Evolutionary conservation across 441 rosid species (phyloP), one percentile per base, ranked within the genome.

Genomic region (Populus hybrid): DNA sequence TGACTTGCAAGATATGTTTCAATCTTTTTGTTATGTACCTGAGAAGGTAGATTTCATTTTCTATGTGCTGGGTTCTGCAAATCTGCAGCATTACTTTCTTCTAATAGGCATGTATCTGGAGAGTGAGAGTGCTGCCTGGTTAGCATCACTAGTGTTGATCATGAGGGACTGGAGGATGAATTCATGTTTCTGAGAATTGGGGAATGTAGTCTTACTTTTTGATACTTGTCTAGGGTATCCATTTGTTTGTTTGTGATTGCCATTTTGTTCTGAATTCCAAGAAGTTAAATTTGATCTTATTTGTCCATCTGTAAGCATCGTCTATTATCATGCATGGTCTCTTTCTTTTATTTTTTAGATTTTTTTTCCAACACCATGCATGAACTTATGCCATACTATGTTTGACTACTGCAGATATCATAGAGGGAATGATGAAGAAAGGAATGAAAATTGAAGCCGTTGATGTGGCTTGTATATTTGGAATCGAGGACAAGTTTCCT

Each of bases 401-500:
- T 70, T 73, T 46, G 34, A 69, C 71, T 76, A 42, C 76, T 50
- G 65, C 87, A 94, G 98, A 79, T 78, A 80, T 92, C 65, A 76
- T 91, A 72, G 87, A 84, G 74, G 78, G 76, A 79, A 82, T 85
- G 89, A 85, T 84, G 82, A 90, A 83, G 87, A 84, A 78, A 73
- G 88, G 88, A 68, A 77, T 79, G 86, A 84, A 82, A 77, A 75
- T 87, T 35, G 88, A 92, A 76, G 94, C 93, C 75, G 84, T 89
- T 70, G 93, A 91, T 78, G 76, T 89, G 63, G 87, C 88, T 71
- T 78, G 72, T 46, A 79, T 81, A 75, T 90, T 94, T 40, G 88
- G 89, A 66, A 79, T 92, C 69, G 94, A 87, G 79, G 90, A 88
- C 53, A 89, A 70, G 80, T 86, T 87, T 79, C 82, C 95, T 63